Evolutionary conservation across 192 early-diverging fungal genomes (phyloP), one percentile per base, ranked within the genome.

Genomic region (Backusella tuberculispora): DNA sequence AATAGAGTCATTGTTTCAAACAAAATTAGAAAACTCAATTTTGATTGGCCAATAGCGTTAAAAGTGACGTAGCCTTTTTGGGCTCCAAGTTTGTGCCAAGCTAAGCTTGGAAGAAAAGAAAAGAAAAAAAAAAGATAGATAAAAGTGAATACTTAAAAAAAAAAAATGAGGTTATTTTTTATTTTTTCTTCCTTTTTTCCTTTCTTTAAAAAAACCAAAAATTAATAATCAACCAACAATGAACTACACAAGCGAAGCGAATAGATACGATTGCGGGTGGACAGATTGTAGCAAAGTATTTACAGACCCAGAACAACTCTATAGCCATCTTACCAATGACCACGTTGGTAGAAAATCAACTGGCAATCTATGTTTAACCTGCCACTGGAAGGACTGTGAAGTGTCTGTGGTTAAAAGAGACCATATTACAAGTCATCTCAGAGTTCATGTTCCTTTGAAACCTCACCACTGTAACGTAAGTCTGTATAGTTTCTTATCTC

Each of bases 391-490:
- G 44, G 88, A 84, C 41, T 98, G 97, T 85, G 77, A 78, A 26
- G 84, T 90, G 26, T 80, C 80, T 53, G 91, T 90, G 45, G 81
- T 85, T 21, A 99, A 99, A 86, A 84, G 97, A 73, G 97, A 99
- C 81, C 97, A 99, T 80, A 93, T 98, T 63, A 99, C 96, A 17
- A 93, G 91, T n/a, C 97, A 99, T 76, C 83, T 98, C 72, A 86
- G 96, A 69, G 92, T 97, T 60, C 97, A 99, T 79, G 90, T 99
- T 13, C 90, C 94, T 10, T 88, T 95, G 26, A 97, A 97, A 83
- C 97, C 97, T 4, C 89, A 95, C 83, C 82, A 84, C 37, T 99
- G 97, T 84, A 74, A 78, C 63, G 93, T 93, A 85, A 60, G 53
- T 82, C 86, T 92, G 14, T 34, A 91, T 95, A 78, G 74, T 81